These are phyloP conservation scores for Rosa chinensis DNA, from an alignment of 306 rosid genomes.

Conservation along the genomic window DNA sequence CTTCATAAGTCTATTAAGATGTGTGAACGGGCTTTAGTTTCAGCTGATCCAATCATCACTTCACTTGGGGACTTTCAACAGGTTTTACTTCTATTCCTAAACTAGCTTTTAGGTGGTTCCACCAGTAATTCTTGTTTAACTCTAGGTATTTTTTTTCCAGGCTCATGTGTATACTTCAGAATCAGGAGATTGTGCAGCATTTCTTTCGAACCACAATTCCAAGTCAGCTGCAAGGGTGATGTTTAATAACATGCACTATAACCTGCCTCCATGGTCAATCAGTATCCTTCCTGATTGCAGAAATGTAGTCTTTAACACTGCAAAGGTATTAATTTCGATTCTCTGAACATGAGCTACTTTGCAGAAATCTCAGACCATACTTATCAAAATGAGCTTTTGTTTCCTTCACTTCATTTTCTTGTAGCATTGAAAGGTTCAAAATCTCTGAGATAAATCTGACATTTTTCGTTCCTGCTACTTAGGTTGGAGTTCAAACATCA, in stretches of 20 bases:
- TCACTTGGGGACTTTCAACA: slow-evolving; percentile 89
- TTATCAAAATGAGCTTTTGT: slow-evolving; percentile 3
- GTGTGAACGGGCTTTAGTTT: slow-evolving; percentile 77
- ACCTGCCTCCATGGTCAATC: slow-evolving; percentile 96
- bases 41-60: slow-evolving; percentile 82
- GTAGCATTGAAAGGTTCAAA: neutral
- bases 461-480: slow-evolving; percentile 19
- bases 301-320: slow-evolving; percentile 88
- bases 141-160: slow-evolving; percentile 42
- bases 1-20: slow-evolving; percentile 84
- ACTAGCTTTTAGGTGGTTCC: slow-evolving; percentile 4
- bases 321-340: slow-evolving; percentile 57
- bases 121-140: slow-evolving; percentile 29
- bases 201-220: slow-evolving; percentile 78
- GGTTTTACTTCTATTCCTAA: slow-evolving; percentile 41
- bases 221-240: slow-evolving; percentile 75
- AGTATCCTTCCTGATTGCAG: slow-evolving; percentile 96
- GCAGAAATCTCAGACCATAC: slow-evolving; percentile 4
- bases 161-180: slow-evolving; percentile 77
- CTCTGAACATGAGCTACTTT: neutral
- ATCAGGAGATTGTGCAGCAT: slow-evolving; percentile 89
- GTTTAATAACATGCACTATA: slow-evolving; percentile 98
- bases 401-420: slow-evolving; percentile 18
- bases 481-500: slow-evolving; percentile 99
- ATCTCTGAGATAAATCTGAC: slow-evolving; percentile 17